Percentiles rank a stretch among this genome's conserved stretches.
Evolutionary conservation across 73 alveolate genomes (phyloP).

Genomic region (Paramecium sexaurelia): DNA sequence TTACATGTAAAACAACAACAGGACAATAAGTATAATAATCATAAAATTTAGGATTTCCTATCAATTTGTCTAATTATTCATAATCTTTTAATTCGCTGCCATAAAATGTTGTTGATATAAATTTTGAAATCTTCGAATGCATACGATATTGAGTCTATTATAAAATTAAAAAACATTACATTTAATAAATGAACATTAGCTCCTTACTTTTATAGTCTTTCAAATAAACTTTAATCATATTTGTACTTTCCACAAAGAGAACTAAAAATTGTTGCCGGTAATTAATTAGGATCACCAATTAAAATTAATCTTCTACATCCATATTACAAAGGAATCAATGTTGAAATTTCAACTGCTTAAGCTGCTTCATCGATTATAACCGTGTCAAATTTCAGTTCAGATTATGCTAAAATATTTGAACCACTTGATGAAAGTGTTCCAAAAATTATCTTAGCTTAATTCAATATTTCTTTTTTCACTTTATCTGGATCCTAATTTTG

Average conservation of each 20-base stretch:
- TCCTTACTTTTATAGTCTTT: slow-evolving; percentile 69
- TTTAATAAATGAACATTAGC: slow-evolving; percentile 66
- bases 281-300: slow-evolving; percentile 81
- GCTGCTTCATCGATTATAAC: slow-evolving; percentile 88
- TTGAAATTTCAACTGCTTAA: slow-evolving; percentile 72
- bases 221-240: slow-evolving; percentile 73
- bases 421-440: slow-evolving; percentile 72
- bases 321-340: slow-evolving; percentile 77
- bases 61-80: slow-evolving; percentile 25
- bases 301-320: slow-evolving; percentile 72
- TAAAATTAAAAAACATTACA: background rate
- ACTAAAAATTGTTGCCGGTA: slow-evolving; percentile 78
- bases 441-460: slow-evolving; percentile 65
- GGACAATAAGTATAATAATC: slow-evolving; percentile 62
- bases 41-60: slow-evolving; percentile 61
- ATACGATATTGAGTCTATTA: slow-evolving; percentile 67
- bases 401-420: slow-evolving; percentile 43
- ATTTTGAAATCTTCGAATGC: slow-evolving; percentile 69
- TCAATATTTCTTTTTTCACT: slow-evolving; percentile 64
- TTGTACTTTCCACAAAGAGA: slow-evolving; percentile 61
- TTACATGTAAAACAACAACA: slow-evolving; percentile 62
- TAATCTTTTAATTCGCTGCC: slow-evolving; percentile 53
- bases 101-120: slow-evolving; percentile 69
- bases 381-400: slow-evolving; percentile 70
- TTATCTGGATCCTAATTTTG: background rate